Percentiles rank a stretch among this genome's conserved stretches.
Evolutionary conservation across 2,329 filamentous ascomycete species (phyloP).

Genomic region (Cercospora janseana): DNA sequence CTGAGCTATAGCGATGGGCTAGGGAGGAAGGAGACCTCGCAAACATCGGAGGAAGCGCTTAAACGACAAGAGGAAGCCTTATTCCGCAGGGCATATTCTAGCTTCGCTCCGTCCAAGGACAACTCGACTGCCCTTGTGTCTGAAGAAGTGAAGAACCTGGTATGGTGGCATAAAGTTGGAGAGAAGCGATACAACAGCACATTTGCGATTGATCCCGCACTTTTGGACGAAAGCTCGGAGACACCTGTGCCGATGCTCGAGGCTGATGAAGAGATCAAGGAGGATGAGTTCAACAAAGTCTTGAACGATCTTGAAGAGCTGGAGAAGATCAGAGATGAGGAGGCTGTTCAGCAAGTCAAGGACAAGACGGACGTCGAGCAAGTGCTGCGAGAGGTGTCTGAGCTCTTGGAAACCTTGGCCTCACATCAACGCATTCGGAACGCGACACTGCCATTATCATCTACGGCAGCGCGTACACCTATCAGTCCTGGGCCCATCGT

Average conservation of each 20-base stretch:
- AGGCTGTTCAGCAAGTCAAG: slow-evolving; percentile 25
- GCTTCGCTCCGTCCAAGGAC: slow-evolving; percentile 74
- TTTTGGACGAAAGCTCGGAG: slow-evolving; percentile 39
- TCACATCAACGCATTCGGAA: slow-evolving; percentile 80
- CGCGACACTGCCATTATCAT: slow-evolving; percentile 58
- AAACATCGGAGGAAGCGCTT: slow-evolving; percentile 40
- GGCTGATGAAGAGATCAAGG: slow-evolving; percentile 38
- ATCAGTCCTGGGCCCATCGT: slow-evolving; percentile 65
- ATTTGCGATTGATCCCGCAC: slow-evolving; percentile 54
- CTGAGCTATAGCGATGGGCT: slow-evolving; percentile 63
- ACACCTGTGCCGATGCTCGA: neutral
- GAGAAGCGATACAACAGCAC: slow-evolving; percentile 64
- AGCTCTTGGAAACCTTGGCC: slow-evolving; percentile 71
- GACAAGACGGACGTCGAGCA: slow-evolving; percentile 40
- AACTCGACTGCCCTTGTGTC: slow-evolving; percentile 69
- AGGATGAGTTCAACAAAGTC: slow-evolving; percentile 36
- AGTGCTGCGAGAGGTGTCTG: slow-evolving; percentile 69
- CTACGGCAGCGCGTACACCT: slow-evolving; percentile 31
- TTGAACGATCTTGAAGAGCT: slow-evolving; percentile 30
- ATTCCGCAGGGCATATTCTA: slow-evolving; percentile 74
- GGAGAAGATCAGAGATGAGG: slow-evolving; percentile 29
- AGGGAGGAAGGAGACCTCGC: slow-evolving; percentile 37
- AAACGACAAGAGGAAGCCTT: slow-evolving; percentile 67
- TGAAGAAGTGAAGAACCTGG: slow-evolving; percentile 61
- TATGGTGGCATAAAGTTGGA: slow-evolving; percentile 76